These are phyloP conservation scores for Xylaria sp. DNA, from an alignment of 2,329 filamentous ascomycete genomes.

Conservation along the genomic window DNA sequence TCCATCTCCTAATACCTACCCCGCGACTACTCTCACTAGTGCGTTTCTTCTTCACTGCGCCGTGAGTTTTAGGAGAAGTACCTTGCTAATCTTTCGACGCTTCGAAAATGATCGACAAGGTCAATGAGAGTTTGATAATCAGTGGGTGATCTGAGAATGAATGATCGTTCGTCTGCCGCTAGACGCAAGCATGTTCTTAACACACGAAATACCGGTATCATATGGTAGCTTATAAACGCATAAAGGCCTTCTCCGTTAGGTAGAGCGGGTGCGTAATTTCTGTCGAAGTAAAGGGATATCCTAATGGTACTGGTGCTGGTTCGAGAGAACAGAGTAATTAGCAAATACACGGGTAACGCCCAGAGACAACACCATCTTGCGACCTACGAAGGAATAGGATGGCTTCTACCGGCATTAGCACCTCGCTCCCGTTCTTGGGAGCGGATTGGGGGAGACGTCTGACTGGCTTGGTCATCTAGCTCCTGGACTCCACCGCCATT, in stretches of 20 bases:
- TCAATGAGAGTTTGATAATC: not conserved
- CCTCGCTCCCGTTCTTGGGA: not conserved
- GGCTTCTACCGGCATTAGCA: not conserved
- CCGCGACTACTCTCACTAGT: not conserved
- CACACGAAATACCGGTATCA: not conserved
- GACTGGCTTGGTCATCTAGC: slow-evolving; percentile 1
- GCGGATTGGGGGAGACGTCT: not conserved
- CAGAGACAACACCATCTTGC: not conserved
- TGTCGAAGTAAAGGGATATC: not conserved
- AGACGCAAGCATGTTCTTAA: not conserved
- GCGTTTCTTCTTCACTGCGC: not conserved
- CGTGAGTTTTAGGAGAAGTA: not conserved
- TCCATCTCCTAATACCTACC: not conserved
- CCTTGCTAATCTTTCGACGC: not conserved
- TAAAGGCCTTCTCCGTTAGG: not conserved
- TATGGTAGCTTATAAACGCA: not conserved
- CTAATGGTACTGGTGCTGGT: not conserved
- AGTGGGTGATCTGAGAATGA: no score
- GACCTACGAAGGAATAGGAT: not conserved
- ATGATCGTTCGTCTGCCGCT: not conserved
- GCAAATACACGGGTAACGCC: not conserved
- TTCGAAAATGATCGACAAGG: not conserved
- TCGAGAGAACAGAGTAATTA: not conserved
- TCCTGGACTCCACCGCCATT: slow-evolving; percentile 7
- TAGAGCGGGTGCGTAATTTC: not conserved